Conservation (phyloP, 1,139 yeast genomes). For the Blastobotrys indianensis region DNA sequence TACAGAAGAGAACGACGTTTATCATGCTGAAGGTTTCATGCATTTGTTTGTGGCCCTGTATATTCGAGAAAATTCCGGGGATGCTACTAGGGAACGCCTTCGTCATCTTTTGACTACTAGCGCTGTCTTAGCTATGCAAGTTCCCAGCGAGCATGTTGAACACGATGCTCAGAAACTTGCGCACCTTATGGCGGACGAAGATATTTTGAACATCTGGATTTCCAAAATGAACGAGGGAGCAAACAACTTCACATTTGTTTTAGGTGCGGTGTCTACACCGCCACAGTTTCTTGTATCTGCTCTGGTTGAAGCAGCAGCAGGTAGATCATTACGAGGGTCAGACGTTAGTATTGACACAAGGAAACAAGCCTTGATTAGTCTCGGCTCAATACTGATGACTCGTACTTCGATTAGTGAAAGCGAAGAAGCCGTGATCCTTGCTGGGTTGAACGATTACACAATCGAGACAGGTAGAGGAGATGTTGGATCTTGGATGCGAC, state of each 20-base stretch:
- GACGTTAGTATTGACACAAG: no score
- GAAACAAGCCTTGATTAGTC: no score
- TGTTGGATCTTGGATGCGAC: constrained; percentile 63
- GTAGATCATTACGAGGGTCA: no score
- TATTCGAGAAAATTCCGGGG: not conserved
- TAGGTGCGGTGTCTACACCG: not conserved
- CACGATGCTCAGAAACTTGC: no score
- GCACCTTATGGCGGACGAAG: not conserved
- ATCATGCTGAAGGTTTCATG: constrained; percentile 22
- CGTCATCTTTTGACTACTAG: not conserved
- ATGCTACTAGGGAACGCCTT: not conserved
- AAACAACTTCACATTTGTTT: constrained; percentile 1
- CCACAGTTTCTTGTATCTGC: not conserved
- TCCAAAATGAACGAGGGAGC: not conserved
- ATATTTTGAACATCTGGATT: constrained; percentile 2
- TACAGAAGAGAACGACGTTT: constrained; percentile 16
- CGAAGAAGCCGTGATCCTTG: constrained; percentile 13
- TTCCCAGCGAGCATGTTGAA: not conserved
- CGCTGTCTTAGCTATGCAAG: constrained; percentile 4
- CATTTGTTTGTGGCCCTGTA: constrained; percentile 10
- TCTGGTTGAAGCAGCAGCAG: not conserved
- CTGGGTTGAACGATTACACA: constrained; percentile 33
- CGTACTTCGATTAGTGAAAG: no score
- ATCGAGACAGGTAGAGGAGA: constrained; percentile 36
- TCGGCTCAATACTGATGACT: no score